Base-by-base conservation (phyloP, 495 filamentous ascomycete genomes). In the Sporormia fimetaria region DNA sequence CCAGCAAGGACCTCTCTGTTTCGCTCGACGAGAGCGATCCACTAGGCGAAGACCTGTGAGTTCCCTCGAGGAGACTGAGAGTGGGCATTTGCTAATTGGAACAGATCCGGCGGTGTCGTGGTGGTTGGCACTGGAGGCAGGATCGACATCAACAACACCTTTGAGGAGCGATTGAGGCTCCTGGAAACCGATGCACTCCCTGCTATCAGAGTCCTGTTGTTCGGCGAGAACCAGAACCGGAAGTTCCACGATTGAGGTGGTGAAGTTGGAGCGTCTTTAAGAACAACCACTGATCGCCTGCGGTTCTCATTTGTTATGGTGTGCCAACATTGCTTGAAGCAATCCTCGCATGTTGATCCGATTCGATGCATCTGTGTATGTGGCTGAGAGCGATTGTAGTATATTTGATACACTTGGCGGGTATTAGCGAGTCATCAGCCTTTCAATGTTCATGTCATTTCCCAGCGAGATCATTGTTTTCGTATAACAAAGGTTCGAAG, bases 131-230 rank as follows among this genome's bases (percentile, higher is more conserved):
- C 79, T 33, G 70, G 75, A 43, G 92, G 92, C 57, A 94, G 87
- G 71, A 96, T 99, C 61, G 85, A 93, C 50, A 93, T 99, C 60
- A 86, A 94, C 75, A 95, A 99, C 65, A 96, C 90, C 18, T 78
- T 96, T 33, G 92, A 96, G 52, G 82, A 94, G 58, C 76, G 92
- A 39, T 67, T 99, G 62, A 77, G 75, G 45, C 66, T 96, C 40
- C 73, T 95, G 26, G 77, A 88, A 59, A 76, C 75, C 39, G 83
- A 82, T 51, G 83, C 82, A 20, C 71, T 96, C 27, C 92, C 92
- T 9, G 77, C 76, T 22, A 77, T 99, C 49, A 74, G 92, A 47
- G 72, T 80, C 58, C 79, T 74, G 3, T 66, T 99, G 26, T 96
- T 96, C 55, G 92, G 92, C 28, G 74, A 81, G 65, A 96, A 96